Conservation (phyloP, 2,329 filamentous ascomycete species). For the Aspergillus pseudoglaucus region DNA sequence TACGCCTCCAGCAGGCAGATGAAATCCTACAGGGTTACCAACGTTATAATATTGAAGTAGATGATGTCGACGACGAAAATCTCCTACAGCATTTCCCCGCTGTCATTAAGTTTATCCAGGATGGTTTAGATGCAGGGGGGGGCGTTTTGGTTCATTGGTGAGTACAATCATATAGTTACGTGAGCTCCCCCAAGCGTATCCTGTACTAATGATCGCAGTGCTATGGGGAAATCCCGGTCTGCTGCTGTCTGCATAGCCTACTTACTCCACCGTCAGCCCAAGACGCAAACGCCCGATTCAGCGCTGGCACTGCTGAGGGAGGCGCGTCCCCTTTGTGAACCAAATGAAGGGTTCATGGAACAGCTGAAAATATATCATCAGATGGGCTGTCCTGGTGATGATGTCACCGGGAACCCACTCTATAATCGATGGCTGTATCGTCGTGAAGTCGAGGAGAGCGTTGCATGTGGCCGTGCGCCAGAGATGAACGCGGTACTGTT, state of each 20-base stretch:
- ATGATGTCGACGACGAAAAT: constrained; percentile 87
- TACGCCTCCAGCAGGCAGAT: constrained; percentile 55
- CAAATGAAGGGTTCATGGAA: constrained; percentile 84
- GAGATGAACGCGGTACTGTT: constrained; percentile 71
- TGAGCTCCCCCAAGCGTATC: background rate
- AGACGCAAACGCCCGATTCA: constrained; percentile 52
- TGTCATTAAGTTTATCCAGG: constrained; percentile 76
- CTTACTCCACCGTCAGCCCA: constrained; percentile 59
- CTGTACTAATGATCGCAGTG: constrained; percentile 50
- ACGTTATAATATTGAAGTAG: constrained; percentile 74
- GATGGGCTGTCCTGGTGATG: constrained; percentile 70
- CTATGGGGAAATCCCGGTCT: constrained; percentile 93
- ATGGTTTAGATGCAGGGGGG: constrained; percentile 58
- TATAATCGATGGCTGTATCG: constrained; percentile 77
- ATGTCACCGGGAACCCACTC: constrained; percentile 60
- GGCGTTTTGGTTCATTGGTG: constrained; percentile 65
- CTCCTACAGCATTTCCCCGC: constrained; percentile 71
- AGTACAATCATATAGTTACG: constrained; percentile 31
- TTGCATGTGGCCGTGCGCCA: constrained; percentile 72
- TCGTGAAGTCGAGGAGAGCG: constrained; percentile 58
- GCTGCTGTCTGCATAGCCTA: constrained; percentile 79
- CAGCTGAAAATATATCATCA: constrained; percentile 82
- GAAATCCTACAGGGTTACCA: constrained; percentile 56
- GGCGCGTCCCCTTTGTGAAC: constrained; percentile 71
- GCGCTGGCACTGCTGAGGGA: constrained; percentile 66